Conservation (phyloP, 257 asterid genomes). For the Cynanchum wilfordii region DNA sequence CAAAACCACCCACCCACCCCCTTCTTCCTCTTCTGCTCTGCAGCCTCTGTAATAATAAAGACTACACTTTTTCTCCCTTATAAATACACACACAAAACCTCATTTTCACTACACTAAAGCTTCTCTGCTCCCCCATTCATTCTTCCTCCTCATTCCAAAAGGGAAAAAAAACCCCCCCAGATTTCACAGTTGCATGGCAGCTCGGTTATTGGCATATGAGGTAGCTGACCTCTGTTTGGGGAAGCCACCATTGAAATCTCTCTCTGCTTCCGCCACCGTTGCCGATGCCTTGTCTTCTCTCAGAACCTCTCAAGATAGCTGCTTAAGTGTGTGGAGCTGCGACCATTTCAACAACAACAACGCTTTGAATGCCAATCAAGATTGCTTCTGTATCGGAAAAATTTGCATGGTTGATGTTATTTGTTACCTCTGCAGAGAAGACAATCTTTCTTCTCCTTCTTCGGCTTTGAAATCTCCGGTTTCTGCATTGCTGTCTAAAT, state of each 20-base stretch:
- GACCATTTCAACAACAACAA: constrained; percentile 34
- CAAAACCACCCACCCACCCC: too few species aligned
- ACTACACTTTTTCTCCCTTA: not conserved
- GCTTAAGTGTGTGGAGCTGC: constrained; percentile 73
- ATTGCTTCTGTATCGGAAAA: constrained; percentile 66
- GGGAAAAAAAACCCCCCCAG: not conserved
- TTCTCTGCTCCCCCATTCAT: not conserved
- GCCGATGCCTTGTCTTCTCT: constrained; percentile 64
- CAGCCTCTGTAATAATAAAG: not conserved
- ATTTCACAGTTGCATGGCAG: constrained; percentile 57
- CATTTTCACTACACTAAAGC: not conserved
- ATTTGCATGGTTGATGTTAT: constrained; percentile 75
- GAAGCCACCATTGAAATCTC: constrained; percentile 74
- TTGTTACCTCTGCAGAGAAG: constrained; percentile 55
- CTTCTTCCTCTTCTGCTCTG: too few species aligned
- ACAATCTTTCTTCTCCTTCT: constrained; percentile 48
- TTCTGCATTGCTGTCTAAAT: constrained; percentile 44
- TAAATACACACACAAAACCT: not conserved
- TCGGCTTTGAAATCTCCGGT: constrained; percentile 58
- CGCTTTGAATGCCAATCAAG: constrained; percentile 2
- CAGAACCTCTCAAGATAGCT: constrained; percentile 37
- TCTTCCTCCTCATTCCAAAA: not conserved
- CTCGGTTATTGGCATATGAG: constrained; percentile 44
- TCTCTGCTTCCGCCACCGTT: constrained; percentile 55
- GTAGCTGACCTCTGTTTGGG: constrained; percentile 93